A percentile compares a stretch with the other conserved stretches of the same genome.
Conservation (phyloP, 768 basidiomycete genomes). For the Hygrocybe coccinea region DNA sequence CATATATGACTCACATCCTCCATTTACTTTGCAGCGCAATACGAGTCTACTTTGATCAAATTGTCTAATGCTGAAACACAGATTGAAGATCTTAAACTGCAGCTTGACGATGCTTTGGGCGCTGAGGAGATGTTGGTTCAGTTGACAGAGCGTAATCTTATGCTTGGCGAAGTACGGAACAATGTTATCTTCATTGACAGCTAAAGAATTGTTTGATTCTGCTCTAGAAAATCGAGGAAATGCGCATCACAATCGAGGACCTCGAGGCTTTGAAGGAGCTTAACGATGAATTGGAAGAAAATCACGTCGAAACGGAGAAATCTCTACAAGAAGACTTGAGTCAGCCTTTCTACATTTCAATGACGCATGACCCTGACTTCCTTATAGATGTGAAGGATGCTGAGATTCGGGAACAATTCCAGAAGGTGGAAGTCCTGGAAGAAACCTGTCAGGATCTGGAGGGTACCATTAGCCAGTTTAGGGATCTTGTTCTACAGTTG, state of each 20-base stretch:
- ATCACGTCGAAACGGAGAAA: conserved; percentile 91
- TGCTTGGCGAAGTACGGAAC: conserved; percentile 72
- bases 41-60: conserved; percentile 74
- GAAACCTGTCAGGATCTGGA: conserved; percentile 83
- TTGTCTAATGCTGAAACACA: conserved; percentile 86
- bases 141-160: conserved; percentile 88
- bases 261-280: conserved; percentile 94
- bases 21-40: conserved; percentile 49
- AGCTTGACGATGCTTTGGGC: conserved; percentile 91
- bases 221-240: conserved; percentile 97
- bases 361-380: neutral
- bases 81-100: conserved; percentile 88
- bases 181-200: neutral
- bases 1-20: conserved; percentile 9
- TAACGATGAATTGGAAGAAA: conserved; percentile 95
- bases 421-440: conserved; percentile 65
- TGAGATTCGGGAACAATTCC: conserved; percentile 60
- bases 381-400: conserved; percentile 61
- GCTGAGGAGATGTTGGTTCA: conserved; percentile 96
- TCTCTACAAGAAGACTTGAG: conserved; percentile 85
- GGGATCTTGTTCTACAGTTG: conserved; percentile 81
- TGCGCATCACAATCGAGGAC: conserved; percentile 94
- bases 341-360: conserved; percentile 28
- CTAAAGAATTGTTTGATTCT: neutral
- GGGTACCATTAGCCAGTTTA: conserved; percentile 83